Base-by-base conservation (phyloP, 306 rosid species). In the Prunus mongolica region DNA sequence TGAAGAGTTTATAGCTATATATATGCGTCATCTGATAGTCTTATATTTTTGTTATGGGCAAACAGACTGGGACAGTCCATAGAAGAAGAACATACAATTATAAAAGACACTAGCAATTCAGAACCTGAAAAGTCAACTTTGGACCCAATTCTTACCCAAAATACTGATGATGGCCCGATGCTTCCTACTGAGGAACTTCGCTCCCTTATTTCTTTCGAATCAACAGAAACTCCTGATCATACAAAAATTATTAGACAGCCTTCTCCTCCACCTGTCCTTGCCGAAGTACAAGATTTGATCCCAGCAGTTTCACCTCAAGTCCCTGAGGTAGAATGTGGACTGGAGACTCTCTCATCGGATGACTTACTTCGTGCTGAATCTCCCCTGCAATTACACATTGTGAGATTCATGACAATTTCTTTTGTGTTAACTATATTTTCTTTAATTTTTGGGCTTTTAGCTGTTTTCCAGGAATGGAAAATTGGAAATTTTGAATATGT, bases 181-280 rank as follows among this genome's bases (percentile, higher is more conserved):
- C 82, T 58, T 78, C 74, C 12, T 76, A 47, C 79, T 70, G 81
- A 75, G 80, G 95, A 86, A 65, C 85, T 87, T 70, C 72, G 65
- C 84, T 89, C 93, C 81, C 96, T 95, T 15, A 95, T 95, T 78
- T 92, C 98, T 65, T 92, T 95, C 75, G 98, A 92, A 76, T 46
- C 81, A 78, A 75, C 71, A 38, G 89, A 88, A 81, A 64, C 76
- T 67, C 82, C 87, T 71, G 79, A 85, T 75, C 87, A 50, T 76
- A 47, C 84, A 71, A 86, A 92, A 79, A 58, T 92, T 72, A 83
- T 94, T 81, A 86, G 95, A 79, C 97, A 94, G 82, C 98, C 96
- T 80, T 90, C 91, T 78, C 97, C 98, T 75, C 95, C 95, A 9
- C 97, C 98, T 62, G 93, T 93, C 64, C 98, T 93, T 80, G 98